Evolutionary conservation across 257 asterid genomes (phyloP).

Genomic region (Gentiana macrophylla): DNA sequence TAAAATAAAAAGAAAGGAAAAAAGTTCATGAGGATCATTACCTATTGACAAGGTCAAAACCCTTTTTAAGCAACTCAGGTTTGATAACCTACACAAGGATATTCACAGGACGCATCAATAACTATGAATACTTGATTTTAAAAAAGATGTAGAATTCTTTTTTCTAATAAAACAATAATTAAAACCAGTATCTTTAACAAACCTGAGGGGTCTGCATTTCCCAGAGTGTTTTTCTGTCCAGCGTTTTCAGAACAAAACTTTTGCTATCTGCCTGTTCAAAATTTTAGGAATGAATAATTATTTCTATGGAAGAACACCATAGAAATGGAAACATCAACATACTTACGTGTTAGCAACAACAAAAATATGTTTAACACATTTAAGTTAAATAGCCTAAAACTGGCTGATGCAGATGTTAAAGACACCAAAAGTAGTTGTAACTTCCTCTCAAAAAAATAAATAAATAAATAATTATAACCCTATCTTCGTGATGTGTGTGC

Average conservation of each 20-base stretch:
- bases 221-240: conserved; percentile 91
- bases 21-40: conserved; percentile 4
- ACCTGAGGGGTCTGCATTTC: conserved; percentile 99
- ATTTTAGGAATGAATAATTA: neutral
- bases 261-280: conserved; percentile 64
- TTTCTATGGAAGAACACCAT: neutral
- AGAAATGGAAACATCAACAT: neutral
- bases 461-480: no score
- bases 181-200: neutral
- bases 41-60: conserved; percentile 83
- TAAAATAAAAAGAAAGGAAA: no score
- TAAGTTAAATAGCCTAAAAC: neutral
- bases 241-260: conserved; percentile 72
- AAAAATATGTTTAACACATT: no score
- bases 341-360: neutral
- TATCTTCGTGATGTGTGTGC: no score
- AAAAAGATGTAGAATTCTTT: neutral
- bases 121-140: neutral
- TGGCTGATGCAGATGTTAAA: neutral
- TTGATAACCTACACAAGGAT: conserved; percentile 54
- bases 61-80: conserved; percentile 84
- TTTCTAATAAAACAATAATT: no score
- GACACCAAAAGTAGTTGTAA: no score
- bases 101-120: neutral
- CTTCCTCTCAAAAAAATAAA: no score